Percentiles rank a stretch among this genome's conserved stretches.
phyloP scores from a whole-genome alignment of 768 basidiomycete genomes.

The Leccinum boreale region DNA sequence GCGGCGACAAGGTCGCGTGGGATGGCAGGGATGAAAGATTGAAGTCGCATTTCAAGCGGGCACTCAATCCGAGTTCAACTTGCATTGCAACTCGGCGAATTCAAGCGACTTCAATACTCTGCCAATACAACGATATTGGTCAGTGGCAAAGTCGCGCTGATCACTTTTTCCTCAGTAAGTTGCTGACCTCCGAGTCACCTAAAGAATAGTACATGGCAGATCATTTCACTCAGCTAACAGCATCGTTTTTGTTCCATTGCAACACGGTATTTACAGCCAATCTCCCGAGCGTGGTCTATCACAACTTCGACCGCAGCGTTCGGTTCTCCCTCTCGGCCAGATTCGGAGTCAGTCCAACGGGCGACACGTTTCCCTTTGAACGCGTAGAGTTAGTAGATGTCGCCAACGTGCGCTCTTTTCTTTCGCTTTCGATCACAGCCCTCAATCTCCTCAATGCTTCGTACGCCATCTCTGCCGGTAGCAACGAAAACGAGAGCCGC shows the following conservation, averaged over 20 bases:
- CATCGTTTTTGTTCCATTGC: neutral
- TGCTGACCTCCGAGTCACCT: neutral
- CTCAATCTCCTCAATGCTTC: slow-evolving; percentile 60
- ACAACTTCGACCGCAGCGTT: neutral
- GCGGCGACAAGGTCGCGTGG: slow-evolving; percentile 42
- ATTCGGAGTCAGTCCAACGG: neutral
- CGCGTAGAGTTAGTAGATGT: neutral
- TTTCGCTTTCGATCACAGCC: slow-evolving; percentile 27
- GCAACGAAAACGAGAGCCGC: slow-evolving; percentile 65
- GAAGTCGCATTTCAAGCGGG: slow-evolving; percentile 20
- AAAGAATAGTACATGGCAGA: neutral
- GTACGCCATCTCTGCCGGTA: slow-evolving; percentile 59
- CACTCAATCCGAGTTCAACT: too few species aligned
- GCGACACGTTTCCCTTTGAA: neutral
- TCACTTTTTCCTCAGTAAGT: neutral
- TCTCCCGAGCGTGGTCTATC: neutral
- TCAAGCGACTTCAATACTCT: too few species aligned
- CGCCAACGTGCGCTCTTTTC: neutral
- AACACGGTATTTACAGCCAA: neutral
- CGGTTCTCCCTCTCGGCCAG: neutral
- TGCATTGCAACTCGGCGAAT: too few species aligned
- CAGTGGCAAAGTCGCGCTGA: neutral
- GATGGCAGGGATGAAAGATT: slow-evolving; percentile 30
- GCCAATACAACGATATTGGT: too few species aligned
- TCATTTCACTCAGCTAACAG: neutral